Evolutionary conservation across 2,329 filamentous ascomycete species (phyloP), one percentile per base, ranked within the genome.

Genomic region (Diaporthe sp.): DNA sequence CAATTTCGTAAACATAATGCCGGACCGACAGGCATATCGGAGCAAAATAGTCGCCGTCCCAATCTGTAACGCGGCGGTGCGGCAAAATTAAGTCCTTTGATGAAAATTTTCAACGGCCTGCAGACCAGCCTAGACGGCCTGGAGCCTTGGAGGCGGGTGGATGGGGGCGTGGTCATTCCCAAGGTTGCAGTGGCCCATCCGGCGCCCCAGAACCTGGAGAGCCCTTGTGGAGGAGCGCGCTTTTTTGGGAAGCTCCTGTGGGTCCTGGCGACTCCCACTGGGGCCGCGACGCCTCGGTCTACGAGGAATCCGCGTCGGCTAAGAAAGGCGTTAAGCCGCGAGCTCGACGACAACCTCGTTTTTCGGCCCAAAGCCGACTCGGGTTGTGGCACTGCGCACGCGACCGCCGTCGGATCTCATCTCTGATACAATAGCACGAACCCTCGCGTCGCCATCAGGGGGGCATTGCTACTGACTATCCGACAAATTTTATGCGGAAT

Each of bases 301-400:
- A 76, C 76, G 76, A 77, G 72, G 71, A 60, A n/a, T 77, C 76
- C 65, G 75, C 31, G 67, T 76, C 77, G 77, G 77, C 74, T 68
- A 61, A 76, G 57, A 77, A 75, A 78, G 77, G 77, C 75, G 76
- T 76, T 77, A 77, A 75, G 75, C 44, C 39, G 47, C 51, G 28
- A 22, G 13, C 55, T 73, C 71, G 71, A 73, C 71, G 71, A 55
- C 58, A 9, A 65, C 58, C 58, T 76, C 75, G 72, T 58, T 71
- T 65, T 63, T 72, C 77, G 73, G 67, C 60, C 77, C 73, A 58
- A 73, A 20, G 15, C 72, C 77, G 61, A 53, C 72, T 68, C 73
- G 75, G 75, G 61, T 72, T 61, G 51, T 75, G 42, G 61, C 68
- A 34, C 31, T 49, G 49, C 49, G 42, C 51, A 1, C 67, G 73